Evolutionary conservation across 495 filamentous ascomycete species (phyloP).

Genomic region (Aspergillus saccharolyticus): DNA sequence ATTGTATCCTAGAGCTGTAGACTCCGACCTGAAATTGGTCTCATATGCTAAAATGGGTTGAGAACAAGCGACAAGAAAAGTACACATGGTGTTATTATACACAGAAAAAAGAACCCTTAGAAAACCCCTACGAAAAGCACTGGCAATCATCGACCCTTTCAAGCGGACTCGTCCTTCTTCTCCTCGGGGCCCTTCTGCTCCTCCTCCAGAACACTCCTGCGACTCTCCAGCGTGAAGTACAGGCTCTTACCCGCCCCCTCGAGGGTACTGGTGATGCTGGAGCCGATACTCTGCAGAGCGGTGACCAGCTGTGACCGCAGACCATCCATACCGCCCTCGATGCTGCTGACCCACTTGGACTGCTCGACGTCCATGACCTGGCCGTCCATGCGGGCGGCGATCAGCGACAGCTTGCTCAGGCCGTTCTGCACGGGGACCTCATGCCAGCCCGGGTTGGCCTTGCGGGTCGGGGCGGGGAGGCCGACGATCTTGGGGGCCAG

Average conservation of each 20-base stretch:
- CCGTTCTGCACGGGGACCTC: slow-evolving; percentile 71
- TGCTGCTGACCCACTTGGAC: slow-evolving; percentile 77
- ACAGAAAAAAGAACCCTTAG: slow-evolving; percentile 19
- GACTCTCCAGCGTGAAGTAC: slow-evolving; percentile 78
- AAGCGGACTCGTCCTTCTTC: slow-evolving; percentile 34
- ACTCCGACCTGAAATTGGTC: slow-evolving; percentile 5
- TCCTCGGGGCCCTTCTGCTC: slow-evolving; percentile 44
- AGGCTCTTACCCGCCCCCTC: slow-evolving; percentile 73
- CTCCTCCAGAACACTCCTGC: slow-evolving; percentile 72
- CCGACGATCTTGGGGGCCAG: slow-evolving; percentile 62
- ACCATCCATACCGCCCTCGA: slow-evolving; percentile 75
- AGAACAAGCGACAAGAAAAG: slow-evolving; percentile 9
- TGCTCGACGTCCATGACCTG: slow-evolving; percentile 77
- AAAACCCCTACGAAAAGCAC: neutral
- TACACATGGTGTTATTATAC: slow-evolving; percentile 33
- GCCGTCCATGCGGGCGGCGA: slow-evolving; percentile 79
- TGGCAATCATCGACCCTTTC: neutral
- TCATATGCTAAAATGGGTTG: slow-evolving; percentile 17
- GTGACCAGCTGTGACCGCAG: slow-evolving; percentile 75
- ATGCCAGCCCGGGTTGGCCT: slow-evolving; percentile 72
- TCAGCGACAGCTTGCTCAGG: slow-evolving; percentile 76
- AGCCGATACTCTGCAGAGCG: slow-evolving; percentile 70
- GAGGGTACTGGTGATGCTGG: slow-evolving; percentile 64
- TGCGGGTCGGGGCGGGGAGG: slow-evolving; percentile 72
- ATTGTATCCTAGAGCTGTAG: slow-evolving; percentile 11